Percentiles rank a stretch among this genome's conserved stretches.
phyloP scores from a whole-genome alignment of 2,329 filamentous ascomycete species.

The Aspergillus texensis region DNA sequence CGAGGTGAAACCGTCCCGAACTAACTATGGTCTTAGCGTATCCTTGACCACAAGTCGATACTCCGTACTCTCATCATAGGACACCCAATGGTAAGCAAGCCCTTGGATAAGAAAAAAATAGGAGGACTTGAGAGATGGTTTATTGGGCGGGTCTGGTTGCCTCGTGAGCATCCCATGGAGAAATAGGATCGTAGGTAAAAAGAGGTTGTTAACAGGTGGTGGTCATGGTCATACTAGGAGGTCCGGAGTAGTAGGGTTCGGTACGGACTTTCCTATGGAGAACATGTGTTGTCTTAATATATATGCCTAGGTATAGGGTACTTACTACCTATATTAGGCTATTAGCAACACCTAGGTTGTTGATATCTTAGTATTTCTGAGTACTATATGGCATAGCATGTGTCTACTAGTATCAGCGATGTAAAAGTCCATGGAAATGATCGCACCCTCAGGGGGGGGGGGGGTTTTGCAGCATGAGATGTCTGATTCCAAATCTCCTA shows the following conservation, averaged over 20 bases:
- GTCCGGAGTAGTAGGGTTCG: background rate
- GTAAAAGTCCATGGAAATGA: background rate
- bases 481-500: background rate
- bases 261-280: background rate
- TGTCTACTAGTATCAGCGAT: background rate
- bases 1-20: slow-evolving; percentile 1
- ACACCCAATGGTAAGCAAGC: background rate
- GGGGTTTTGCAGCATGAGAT: background rate
- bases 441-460: background rate
- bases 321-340: background rate
- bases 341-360: background rate
- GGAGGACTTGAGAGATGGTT: background rate
- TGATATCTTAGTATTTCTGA: background rate
- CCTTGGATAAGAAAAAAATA: background rate
- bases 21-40: background rate
- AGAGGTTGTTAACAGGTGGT: background rate
- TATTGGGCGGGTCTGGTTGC: background rate
- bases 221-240: background rate
- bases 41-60: slow-evolving; percentile 1
- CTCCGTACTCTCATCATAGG: background rate
- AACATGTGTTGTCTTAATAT: background rate
- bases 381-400: background rate
- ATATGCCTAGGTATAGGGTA: background rate
- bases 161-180: background rate
- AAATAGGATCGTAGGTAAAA: background rate